Base-by-base conservation (phyloP, 352 stramenopile genomes). In the Globisporangium abappressorium region DNA sequence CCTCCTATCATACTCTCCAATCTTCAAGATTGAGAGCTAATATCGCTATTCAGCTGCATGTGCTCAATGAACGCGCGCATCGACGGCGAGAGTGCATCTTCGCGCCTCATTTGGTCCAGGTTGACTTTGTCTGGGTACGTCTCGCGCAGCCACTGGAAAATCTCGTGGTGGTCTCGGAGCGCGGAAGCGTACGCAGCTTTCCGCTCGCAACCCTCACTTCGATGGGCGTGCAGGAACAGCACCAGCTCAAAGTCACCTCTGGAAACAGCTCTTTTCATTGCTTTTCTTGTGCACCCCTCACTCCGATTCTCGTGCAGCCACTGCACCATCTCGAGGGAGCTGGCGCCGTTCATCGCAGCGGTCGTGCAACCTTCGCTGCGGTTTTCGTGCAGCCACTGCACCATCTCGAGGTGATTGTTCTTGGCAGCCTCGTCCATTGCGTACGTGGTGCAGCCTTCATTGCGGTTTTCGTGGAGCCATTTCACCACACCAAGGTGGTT, bases 261-360 rank as follows among this genome's bases (percentile, higher is more conserved):
- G 9, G 30, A 14, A 0, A 6, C 51, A 4, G 51, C 51, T 18
- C 30, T 57, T 6, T 57, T 15, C 51, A 57, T 57, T 15, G 51
- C 51, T 2, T 6, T n/a, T 3, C 7, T 3, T 18, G 51, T 34
- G 22, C 51, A 57, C 3, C 51, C 51, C 51, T 57, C 51, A 14
- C 51, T 57, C 15, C 51, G 51, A 9, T 57, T 57, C 12, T 36
- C 51, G 51, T 57, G 51, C 24, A 57, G 51, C 51, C 51, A 57
- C 51, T 34, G 22, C 3, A 57, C 51, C 51, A 57, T 57, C 12
- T 57, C 12, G 11, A 57, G 51, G 7, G 24, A 34, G 22, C 22
- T 57, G n/a, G 51, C 51, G 2, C n/a, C 14, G 9, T 57, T 28
- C 51, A 57, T 56, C 11, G 49, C 49, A 5, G 5, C 15, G 4